phyloP scores from a whole-genome alignment of 2,329 filamentous ascomycete genomes.

The Fulvia fulva region DNA sequence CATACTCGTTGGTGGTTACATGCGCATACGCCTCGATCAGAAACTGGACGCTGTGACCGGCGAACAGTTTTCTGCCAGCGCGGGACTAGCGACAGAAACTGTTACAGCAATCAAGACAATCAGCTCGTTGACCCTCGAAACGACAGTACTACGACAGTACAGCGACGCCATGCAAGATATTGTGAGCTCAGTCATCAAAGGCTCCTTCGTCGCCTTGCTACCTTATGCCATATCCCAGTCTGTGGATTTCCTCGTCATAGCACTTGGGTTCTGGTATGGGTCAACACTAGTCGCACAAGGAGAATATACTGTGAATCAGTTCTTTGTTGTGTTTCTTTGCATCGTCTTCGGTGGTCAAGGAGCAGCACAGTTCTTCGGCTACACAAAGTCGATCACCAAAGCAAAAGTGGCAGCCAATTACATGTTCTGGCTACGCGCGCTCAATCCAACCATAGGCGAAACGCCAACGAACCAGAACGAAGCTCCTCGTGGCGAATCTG shows the following conservation, averaged over 20 bases:
- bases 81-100: conserved; percentile 32
- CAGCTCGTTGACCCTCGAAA: conserved; percentile 25
- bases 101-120: conserved; percentile 31
- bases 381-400: conserved; percentile 42
- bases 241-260: conserved; percentile 29
- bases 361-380: conserved; percentile 63
- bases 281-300: conserved; percentile 27
- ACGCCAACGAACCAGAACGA: conserved; percentile 29
- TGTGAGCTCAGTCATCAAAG: too few relatives aligned
- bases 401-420: conserved; percentile 38
- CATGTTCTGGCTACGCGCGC: conserved; percentile 40
- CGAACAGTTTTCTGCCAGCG: conserved; percentile 28
- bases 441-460: conserved; percentile 36
- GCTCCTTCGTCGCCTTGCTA: conserved; percentile 23
- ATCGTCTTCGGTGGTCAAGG: conserved; percentile 61
- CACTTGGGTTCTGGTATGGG: conserved; percentile 35
- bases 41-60: conserved; percentile 27
- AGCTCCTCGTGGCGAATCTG: conserved; percentile 11
- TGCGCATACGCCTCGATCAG: conserved; percentile 30
- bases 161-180: too few relatives aligned
- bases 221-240: conserved; percentile 32
- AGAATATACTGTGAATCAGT: conserved; percentile 38
- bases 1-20: conserved; percentile 31
- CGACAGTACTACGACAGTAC: conserved; percentile 15
- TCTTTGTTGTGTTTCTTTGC: conserved; percentile 60